Conservation (phyloP, 164 flowering plant species). For the Tinospora cordifolia region DNA sequence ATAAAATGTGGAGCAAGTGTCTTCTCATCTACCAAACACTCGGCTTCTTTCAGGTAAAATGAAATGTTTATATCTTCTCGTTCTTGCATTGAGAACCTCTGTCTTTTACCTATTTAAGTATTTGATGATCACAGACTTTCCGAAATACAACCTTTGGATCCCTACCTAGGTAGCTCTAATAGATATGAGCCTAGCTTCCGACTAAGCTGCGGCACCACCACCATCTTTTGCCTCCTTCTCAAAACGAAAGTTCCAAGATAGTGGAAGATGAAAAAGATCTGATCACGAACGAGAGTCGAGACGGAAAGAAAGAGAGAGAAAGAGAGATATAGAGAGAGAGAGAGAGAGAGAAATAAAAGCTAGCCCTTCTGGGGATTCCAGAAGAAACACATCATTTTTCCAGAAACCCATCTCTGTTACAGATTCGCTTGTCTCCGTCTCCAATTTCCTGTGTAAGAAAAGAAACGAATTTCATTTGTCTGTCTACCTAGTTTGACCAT, state of each 20-base stretch:
- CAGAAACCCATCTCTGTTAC: too few relatives aligned
- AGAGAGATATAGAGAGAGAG: too few relatives aligned
- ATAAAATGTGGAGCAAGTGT: conserved; percentile 28
- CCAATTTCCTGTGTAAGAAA: too few relatives aligned
- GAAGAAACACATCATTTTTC: too few relatives aligned
- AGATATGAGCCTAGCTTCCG: too few relatives aligned
- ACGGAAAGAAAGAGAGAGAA: too few relatives aligned
- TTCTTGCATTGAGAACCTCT: conserved; percentile 35
- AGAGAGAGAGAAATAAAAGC: too few relatives aligned
- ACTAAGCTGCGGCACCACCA: not conserved
- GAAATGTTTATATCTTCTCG: conserved; percentile 44
- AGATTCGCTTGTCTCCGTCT: too few relatives aligned
- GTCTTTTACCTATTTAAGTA: conserved; percentile 58
- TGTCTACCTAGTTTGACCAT: too few relatives aligned
- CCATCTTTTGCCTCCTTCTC: not conserved
- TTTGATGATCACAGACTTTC: conserved; percentile 2
- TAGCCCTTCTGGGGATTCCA: too few relatives aligned
- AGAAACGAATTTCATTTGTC: too few relatives aligned
- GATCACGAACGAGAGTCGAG: not conserved
- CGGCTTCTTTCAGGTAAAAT: conserved; percentile 14
- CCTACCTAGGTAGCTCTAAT: not conserved
- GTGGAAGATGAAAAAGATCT: not conserved
- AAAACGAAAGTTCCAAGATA: not conserved
- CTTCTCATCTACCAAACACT: conserved; percentile 26
- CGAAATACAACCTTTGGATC: conserved; percentile 33